Base-by-base conservation (phyloP, 1,284 basidiomycete species). In the Exobasidium rhododendri region DNA sequence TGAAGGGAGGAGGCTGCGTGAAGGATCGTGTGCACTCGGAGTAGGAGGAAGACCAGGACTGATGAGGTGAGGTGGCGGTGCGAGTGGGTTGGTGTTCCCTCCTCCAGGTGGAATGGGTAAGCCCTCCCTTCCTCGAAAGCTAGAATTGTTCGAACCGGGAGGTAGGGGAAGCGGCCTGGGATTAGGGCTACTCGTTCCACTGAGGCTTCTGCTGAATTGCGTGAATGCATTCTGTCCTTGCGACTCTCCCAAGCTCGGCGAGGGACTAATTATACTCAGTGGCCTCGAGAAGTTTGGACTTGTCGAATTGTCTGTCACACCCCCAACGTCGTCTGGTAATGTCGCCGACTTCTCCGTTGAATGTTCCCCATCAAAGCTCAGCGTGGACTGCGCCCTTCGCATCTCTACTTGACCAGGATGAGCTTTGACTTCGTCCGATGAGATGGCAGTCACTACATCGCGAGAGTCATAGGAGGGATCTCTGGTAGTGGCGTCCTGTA, bases 81-180 rank as follows among this genome's bases (percentile, higher is more conserved):
- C 83, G 81, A 14, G 64, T 67, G 31, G 29, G 59, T 7, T 46
- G 65, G 17, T 28, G 66, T 30, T 43, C 29, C 55, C 31, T 56
- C 24, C 47, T 57, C 62, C 64, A 44, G 61, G 81, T 43, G 73
- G 78, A 24, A 82, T 80, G 82, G 35, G 80, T 80, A 13, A 58
- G 58, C n/a, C 43, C 6, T 55, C 26, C 17, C 35, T 40, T n/a
- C 22, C 43, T 30, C 22, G n/a, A 26, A 31, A 6, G n/a, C 31
- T 32, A n/a, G 29, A 28, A 45, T 4, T 30, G n/a, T 17, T 20
- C 31, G 50, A 44, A 6, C 22, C n/a, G 6, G 50, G 30, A 26
- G 58, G 30, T 2, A 30, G 31, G 6, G 44, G 44, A 20, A 51
- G 44, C 35, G 49, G 28, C 13, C 46, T 40, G n/a, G 49, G 44